A percentile compares a stretch with the other conserved stretches of the same genome.
These are phyloP conservation scores for Eutreptiella sp. DNA, from an alignment of 208 protist genomes.

Conservation along the genomic window DNA sequence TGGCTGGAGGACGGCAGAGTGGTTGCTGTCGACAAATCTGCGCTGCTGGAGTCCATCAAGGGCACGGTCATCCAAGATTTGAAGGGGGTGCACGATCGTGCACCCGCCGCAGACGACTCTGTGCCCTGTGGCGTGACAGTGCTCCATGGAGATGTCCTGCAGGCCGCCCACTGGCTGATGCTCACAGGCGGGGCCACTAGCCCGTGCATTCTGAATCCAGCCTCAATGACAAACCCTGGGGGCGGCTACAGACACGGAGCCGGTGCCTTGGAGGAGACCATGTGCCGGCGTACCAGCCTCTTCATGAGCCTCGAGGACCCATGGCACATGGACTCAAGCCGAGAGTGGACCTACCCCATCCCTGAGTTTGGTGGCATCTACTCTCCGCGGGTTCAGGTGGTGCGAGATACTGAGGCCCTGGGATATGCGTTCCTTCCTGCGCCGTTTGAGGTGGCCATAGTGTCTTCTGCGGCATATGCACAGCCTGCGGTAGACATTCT, in stretches of 20 bases:
- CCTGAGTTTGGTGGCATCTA: slow-evolving; percentile 9
- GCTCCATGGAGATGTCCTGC: no score
- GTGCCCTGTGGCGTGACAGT: no score
- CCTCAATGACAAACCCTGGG: no score
- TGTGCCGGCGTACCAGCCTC: background rate
- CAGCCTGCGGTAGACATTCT: background rate
- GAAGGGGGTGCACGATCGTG: no score
- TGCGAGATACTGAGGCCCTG: background rate
- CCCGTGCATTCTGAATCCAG: no score
- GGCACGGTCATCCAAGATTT: no score
- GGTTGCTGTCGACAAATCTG: no score
- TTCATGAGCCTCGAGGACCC: slow-evolving; percentile 1
- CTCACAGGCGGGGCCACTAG: no score
- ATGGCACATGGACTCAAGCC: background rate
- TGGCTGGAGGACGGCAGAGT: no score
- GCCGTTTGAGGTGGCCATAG: background rate
- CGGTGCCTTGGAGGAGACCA: slow-evolving; percentile 8
- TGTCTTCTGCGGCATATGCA: background rate
- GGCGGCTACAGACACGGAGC: background rate
- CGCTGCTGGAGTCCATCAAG: no score
- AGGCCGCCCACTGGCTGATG: no score
- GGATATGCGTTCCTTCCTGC: slow-evolving; percentile 14
- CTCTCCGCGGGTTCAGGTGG: background rate
- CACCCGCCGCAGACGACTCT: no score
- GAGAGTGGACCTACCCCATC: background rate